phyloP scores from a whole-genome alignment of 768 basidiomycete genomes.

The Daedaleopsis sinensis region DNA sequence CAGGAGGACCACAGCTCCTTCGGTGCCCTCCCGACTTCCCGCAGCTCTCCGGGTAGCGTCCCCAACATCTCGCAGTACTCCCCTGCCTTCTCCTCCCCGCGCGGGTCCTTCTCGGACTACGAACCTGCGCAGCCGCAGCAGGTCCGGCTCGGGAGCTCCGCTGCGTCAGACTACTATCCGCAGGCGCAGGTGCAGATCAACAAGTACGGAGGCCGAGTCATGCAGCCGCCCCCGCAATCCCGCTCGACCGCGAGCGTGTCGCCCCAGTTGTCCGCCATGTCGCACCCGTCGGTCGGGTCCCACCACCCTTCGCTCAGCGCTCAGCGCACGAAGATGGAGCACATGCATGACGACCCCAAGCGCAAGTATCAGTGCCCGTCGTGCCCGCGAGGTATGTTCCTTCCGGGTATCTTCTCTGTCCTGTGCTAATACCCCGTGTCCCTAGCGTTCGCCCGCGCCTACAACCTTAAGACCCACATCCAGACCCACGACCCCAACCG shows the following conservation, averaged over 20 bases:
- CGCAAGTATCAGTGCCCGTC: slow-evolving; percentile 78
- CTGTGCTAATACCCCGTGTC: slow-evolving; percentile 15
- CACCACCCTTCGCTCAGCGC: slow-evolving; percentile 18
- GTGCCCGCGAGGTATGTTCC: slow-evolving; percentile 67
- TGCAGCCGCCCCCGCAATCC: slow-evolving; percentile 39
- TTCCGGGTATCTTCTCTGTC: slow-evolving; percentile 8
- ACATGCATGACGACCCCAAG: slow-evolving; percentile 61
- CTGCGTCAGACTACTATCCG: slow-evolving; percentile 50
- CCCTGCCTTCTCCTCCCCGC: slow-evolving; percentile 31
- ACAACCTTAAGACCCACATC: slow-evolving; percentile 95
- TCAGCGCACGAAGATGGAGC: slow-evolving; percentile 38
- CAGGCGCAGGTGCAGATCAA: slow-evolving; percentile 27
- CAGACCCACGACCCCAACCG: slow-evolving; percentile 93
- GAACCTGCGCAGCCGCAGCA: slow-evolving; percentile 50
- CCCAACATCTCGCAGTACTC: slow-evolving; percentile 31
- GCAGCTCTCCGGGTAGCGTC: slow-evolving; percentile 58
- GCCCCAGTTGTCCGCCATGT: slow-evolving; percentile 49
- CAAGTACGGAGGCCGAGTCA: slow-evolving; percentile 23
- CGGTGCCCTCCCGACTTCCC: slow-evolving; percentile 38
- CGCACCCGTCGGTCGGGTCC: slow-evolving; percentile 25
- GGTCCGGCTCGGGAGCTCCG: slow-evolving; percentile 48
- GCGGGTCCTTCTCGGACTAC: slow-evolving; percentile 72
- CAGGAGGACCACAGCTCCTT: slow-evolving; percentile 61
- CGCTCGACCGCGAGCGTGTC: slow-evolving; percentile 62
- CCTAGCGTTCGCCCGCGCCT: slow-evolving; percentile 87